A percentile compares a stretch with the other conserved stretches of the same genome.
Conservation (phyloP, 768 basidiomycete genomes). For the Psilocybe cyanescens region DNA sequence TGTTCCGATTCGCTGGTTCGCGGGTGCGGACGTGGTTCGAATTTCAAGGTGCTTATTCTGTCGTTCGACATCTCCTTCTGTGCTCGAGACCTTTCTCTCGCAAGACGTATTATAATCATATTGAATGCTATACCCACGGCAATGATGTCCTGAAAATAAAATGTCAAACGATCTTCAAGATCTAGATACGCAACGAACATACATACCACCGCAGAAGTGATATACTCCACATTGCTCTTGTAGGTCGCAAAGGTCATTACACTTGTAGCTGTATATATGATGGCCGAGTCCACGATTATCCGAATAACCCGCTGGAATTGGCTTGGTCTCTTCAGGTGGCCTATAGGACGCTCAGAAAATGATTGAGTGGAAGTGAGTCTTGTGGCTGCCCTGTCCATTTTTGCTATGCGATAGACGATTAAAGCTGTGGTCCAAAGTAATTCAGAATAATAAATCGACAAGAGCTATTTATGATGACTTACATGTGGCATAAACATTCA, state of each 20-base stretch:
- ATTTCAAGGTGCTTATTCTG: slow-evolving; percentile 7
- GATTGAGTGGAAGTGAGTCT: not conserved
- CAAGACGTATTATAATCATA: slow-evolving; percentile 7
- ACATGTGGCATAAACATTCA: slow-evolving; percentile 10
- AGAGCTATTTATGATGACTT: not conserved
- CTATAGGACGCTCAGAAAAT: not conserved
- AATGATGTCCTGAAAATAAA: slow-evolving; percentile 9
- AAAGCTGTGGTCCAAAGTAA: not conserved
- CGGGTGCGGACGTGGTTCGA: not conserved
- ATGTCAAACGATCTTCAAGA: no score
- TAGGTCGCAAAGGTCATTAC: slow-evolving; percentile 10
- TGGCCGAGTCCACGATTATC: slow-evolving; percentile 10
- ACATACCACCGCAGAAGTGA: slow-evolving; percentile 11
- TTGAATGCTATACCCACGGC: slow-evolving; percentile 10
- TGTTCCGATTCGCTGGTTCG: no score
- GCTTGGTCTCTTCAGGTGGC: not conserved
- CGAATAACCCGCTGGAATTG: no score
- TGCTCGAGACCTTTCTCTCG: not conserved
- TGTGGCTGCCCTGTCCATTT: not conserved
- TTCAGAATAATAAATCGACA: no score
- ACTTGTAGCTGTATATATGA: slow-evolving; percentile 9
- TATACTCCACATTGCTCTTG: slow-evolving; percentile 11
- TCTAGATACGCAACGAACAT: not conserved
- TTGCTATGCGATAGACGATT: slow-evolving; percentile 10
- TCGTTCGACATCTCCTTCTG: not conserved